Evolutionary conservation across 148 eudicot species (phyloP).

Genomic region (Chenopodium quinoa): DNA sequence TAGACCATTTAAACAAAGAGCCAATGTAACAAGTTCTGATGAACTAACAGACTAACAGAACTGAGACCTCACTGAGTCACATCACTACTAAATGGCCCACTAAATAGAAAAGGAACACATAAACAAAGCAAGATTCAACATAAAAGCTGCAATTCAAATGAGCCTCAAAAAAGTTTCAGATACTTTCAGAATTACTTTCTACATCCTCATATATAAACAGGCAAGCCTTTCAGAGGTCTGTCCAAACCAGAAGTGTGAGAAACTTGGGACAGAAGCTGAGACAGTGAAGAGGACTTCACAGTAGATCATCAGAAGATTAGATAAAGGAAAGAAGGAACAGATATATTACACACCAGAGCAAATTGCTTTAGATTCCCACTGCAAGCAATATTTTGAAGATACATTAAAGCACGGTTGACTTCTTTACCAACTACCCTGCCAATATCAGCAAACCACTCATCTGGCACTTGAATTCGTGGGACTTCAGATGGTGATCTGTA

Average conservation of each 20-base stretch:
- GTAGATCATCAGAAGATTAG: neutral
- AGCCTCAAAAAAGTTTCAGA: neutral
- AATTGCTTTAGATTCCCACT: slow-evolving; percentile 68
- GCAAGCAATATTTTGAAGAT: slow-evolving; percentile 72
- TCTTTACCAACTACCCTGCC: slow-evolving; percentile 55
- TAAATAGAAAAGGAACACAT: neutral
- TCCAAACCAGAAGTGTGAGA: neutral
- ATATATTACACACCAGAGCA: slow-evolving; percentile 41
- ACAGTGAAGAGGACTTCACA: neutral
- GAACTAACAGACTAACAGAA: neutral
- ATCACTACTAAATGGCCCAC: neutral
- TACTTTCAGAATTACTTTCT: neutral
- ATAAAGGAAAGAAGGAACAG: neutral
- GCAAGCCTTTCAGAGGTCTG: slow-evolving; percentile 3
- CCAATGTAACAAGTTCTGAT: neutral
- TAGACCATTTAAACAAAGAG: neutral
- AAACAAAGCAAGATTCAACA: neutral
- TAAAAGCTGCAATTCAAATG: neutral
- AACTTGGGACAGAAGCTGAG: neutral
- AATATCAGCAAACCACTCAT: slow-evolving; percentile 56
- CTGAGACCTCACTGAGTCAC: neutral
- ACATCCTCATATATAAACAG: neutral
- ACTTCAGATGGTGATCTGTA: slow-evolving; percentile 54
- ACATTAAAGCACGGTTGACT: slow-evolving; percentile 52
- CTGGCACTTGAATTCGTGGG: slow-evolving; percentile 61